Conservation (phyloP, 192 early-diverging fungal species). For the Gaertneriomyces sp. region DNA sequence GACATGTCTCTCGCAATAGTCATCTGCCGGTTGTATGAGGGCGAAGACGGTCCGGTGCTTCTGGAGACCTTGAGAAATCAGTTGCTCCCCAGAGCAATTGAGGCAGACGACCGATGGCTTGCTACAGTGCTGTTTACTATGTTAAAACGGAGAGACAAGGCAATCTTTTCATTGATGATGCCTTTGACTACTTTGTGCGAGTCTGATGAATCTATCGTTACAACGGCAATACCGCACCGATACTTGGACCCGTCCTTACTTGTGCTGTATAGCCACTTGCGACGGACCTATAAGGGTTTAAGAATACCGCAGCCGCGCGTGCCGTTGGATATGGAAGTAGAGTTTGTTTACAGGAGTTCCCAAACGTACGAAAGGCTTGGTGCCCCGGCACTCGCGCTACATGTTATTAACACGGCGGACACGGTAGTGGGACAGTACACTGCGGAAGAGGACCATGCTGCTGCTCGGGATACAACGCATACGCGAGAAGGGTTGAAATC, state of each 20-base stretch:
- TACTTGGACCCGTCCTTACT: conserved; percentile 63
- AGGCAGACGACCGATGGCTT: conserved; percentile 65
- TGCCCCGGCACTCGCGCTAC: conserved; percentile 69
- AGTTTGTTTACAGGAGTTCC: conserved; percentile 59
- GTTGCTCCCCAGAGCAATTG: conserved; percentile 55
- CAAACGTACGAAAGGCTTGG: conserved; percentile 74
- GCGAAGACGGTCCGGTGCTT: conserved; percentile 59
- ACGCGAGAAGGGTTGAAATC: too few relatives aligned
- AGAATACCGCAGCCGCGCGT: conserved; percentile 49
- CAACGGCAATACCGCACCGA: conserved; percentile 11
- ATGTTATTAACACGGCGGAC: conserved; percentile 58
- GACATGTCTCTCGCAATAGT: conserved; percentile 91
- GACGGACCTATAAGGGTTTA: conserved; percentile 46
- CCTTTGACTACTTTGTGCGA: background rate
- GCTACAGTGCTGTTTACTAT: conserved; percentile 53
- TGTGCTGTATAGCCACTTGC: conserved; percentile 66
- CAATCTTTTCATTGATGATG: conserved; percentile 39
- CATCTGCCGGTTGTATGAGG: conserved; percentile 88
- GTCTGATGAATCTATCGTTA: background rate
- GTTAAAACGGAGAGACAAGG: conserved; percentile 53
- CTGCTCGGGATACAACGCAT: too few relatives aligned
- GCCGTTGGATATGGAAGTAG: conserved; percentile 49
- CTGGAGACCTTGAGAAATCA: conserved; percentile 45
- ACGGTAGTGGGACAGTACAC: conserved; percentile 30
- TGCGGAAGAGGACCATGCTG: conserved; percentile 33